Evolutionary conservation across 2,329 filamentous ascomycete species (phyloP).

Genomic region (Epichloe elymi): DNA sequence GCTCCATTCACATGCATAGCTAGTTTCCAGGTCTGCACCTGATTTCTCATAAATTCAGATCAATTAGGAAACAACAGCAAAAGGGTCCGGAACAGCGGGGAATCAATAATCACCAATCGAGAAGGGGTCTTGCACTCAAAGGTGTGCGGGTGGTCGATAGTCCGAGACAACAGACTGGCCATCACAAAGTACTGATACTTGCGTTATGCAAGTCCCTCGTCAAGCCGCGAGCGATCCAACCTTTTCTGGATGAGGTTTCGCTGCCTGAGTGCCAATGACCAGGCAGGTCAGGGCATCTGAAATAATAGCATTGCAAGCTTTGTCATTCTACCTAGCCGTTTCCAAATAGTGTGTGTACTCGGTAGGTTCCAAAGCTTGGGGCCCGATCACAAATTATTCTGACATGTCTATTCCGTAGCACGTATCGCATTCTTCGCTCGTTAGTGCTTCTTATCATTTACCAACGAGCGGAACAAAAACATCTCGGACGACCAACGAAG

Average conservation of each 20-base stretch:
- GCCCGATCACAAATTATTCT: background rate
- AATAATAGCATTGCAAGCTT: too few relatives aligned
- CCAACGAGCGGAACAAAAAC: background rate
- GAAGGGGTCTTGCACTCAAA: background rate
- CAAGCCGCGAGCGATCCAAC: background rate
- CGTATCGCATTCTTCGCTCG: background rate
- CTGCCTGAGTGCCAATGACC: too few relatives aligned
- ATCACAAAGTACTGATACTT: too few relatives aligned
- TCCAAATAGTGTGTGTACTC: background rate
- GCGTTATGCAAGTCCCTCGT: too few relatives aligned
- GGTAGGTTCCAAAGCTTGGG: too few relatives aligned
- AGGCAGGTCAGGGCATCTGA: too few relatives aligned
- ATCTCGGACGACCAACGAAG: background rate
- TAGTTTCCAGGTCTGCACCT: background rate
- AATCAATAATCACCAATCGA: background rate
- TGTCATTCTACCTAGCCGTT: background rate
- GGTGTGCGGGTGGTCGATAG: background rate
- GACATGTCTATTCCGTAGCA: too few relatives aligned
- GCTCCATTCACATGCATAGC: background rate
- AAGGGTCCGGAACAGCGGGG: too few relatives aligned
- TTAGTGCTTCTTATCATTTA: background rate
- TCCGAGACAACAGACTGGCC: background rate
- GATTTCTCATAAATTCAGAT: too few relatives aligned
- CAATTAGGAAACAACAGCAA: too few relatives aligned
- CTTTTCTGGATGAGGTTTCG: background rate